Evolutionary conservation across 2,329 filamentous ascomycete species (phyloP).

Genomic region (Parastagonospora nodorum): DNA sequence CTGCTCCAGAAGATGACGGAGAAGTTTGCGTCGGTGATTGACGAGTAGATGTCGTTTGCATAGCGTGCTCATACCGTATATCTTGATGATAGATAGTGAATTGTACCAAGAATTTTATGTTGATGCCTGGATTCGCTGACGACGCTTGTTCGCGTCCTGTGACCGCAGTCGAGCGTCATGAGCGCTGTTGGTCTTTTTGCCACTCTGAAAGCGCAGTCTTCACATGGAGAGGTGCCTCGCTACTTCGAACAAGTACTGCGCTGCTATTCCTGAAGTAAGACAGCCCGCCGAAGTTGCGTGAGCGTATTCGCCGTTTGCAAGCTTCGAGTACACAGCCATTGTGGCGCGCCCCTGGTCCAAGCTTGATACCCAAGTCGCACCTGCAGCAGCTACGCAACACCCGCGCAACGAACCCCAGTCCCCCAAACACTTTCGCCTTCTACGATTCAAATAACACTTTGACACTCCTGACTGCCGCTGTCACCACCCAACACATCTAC

Average conservation of each 20-base stretch:
- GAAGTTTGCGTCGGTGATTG: constrained; percentile 94
- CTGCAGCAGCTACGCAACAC: constrained; percentile 21
- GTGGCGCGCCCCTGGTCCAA: constrained; percentile 14
- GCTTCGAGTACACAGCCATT: constrained; percentile 1
- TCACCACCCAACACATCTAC: constrained; percentile 4
- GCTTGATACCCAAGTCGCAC: constrained; percentile 18
- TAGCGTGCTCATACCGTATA: constrained; percentile 34
- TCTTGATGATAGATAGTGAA: constrained; percentile 34
- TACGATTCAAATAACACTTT: constrained; percentile 15
- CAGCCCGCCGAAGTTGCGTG: neutral
- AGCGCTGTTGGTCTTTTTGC: constrained; percentile 1
- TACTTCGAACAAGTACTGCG: neutral
- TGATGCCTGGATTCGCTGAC: constrained; percentile 43
- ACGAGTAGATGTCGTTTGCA: constrained; percentile 70
- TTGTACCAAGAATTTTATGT: constrained; percentile 30
- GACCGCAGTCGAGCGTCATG: constrained; percentile 27
- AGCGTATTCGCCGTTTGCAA: neutral
- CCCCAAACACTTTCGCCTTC: constrained; percentile 26
- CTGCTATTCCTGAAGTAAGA: neutral
- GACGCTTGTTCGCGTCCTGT: constrained; percentile 38
- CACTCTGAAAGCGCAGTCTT: neutral
- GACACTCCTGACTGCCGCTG: constrained; percentile 3
- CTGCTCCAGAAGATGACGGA: constrained; percentile 91
- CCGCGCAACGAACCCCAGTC: constrained; percentile 17
- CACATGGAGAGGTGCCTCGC: neutral